phyloP scores from a whole-genome alignment of 2,329 filamentous ascomycete genomes.

The Taxawa tesnikishii region DNA sequence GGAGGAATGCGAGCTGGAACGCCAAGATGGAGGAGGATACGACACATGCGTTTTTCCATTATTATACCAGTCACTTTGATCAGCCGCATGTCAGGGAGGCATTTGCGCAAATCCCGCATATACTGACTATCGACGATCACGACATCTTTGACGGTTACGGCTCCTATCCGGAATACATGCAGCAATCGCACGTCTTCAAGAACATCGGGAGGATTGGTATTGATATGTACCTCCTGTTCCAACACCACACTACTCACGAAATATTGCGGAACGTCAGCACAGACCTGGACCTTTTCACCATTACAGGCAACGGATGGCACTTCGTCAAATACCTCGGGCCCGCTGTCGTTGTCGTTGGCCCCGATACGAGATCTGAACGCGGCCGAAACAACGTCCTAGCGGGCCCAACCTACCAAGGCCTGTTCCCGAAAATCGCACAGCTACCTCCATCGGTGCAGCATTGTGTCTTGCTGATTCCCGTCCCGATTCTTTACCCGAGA shows the following conservation, averaged over 20 bases:
- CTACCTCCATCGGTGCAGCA: slow-evolving; percentile 90
- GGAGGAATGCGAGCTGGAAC: slow-evolving; percentile 85
- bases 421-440: slow-evolving; percentile 90
- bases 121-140: slow-evolving; percentile 89
- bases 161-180: slow-evolving; percentile 97
- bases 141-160: slow-evolving; percentile 98
- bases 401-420: slow-evolving; percentile 89
- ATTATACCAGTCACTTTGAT: slow-evolving; percentile 96
- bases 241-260: slow-evolving; percentile 92
- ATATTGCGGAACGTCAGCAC: slow-evolving; percentile 80
- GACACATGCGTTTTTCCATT: slow-evolving; percentile 94
- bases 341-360: slow-evolving; percentile 76
- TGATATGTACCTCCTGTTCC: slow-evolving; percentile 96
- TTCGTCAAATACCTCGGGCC: slow-evolving; percentile 95
- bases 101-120: slow-evolving; percentile 92
- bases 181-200: slow-evolving; percentile 93
- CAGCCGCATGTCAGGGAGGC: slow-evolving; percentile 89
- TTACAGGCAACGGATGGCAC: slow-evolving; percentile 96
- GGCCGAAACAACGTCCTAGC: slow-evolving; percentile 88
- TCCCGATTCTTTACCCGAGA: slow-evolving; percentile 81
- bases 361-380: slow-evolving; percentile 83
- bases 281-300: slow-evolving; percentile 86
- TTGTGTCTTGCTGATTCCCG: slow-evolving; percentile 90
- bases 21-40: slow-evolving; percentile 93
- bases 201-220: slow-evolving; percentile 93